Conservation (phyloP, 495 filamentous ascomycete species). For the Entonaema liquescens region DNA sequence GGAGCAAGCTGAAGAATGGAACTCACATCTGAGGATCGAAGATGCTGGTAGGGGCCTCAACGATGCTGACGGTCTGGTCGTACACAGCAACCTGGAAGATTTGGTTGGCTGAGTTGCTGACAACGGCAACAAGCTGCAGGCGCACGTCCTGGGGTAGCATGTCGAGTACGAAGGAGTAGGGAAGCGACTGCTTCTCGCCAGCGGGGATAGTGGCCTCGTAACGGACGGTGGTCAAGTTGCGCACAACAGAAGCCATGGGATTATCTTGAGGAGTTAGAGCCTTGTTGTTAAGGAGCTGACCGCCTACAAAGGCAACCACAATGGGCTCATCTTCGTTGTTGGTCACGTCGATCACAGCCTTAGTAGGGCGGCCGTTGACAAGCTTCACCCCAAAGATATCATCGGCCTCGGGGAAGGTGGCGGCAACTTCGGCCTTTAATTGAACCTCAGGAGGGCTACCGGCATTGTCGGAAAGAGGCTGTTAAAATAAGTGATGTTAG, state of each 20-base stretch:
- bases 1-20: constrained; percentile 8
- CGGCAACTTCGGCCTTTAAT: constrained; percentile 76
- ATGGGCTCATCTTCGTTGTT: constrained; percentile 86
- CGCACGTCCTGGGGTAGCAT: constrained; percentile 91
- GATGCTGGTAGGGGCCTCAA: constrained; percentile 90
- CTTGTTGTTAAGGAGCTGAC: constrained; percentile 70
- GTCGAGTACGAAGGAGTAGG: constrained; percentile 87
- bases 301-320: constrained; percentile 78
- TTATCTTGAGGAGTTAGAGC: constrained; percentile 59
- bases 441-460: constrained; percentile 60
- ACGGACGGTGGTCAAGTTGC: constrained; percentile 81
- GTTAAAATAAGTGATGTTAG: constrained; percentile 26
- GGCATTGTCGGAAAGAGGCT: constrained; percentile 49
- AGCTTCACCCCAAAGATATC: constrained; percentile 94
- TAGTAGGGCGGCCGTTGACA: constrained; percentile 89
- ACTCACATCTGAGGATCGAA: constrained; percentile 96
- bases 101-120: constrained; percentile 70
- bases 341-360: constrained; percentile 78
- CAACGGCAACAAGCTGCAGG: constrained; percentile 75
- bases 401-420: constrained; percentile 82
- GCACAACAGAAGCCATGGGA: constrained; percentile 65
- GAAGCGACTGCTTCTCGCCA: constrained; percentile 76
- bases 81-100: constrained; percentile 81
- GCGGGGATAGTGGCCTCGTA: constrained; percentile 81
- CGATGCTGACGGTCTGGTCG: constrained; percentile 87